Evolutionary conservation across 2,329 filamentous ascomycete species (phyloP), one percentile per base, ranked within the genome.

Genomic region (Zymoseptoria ardabiliae): DNA sequence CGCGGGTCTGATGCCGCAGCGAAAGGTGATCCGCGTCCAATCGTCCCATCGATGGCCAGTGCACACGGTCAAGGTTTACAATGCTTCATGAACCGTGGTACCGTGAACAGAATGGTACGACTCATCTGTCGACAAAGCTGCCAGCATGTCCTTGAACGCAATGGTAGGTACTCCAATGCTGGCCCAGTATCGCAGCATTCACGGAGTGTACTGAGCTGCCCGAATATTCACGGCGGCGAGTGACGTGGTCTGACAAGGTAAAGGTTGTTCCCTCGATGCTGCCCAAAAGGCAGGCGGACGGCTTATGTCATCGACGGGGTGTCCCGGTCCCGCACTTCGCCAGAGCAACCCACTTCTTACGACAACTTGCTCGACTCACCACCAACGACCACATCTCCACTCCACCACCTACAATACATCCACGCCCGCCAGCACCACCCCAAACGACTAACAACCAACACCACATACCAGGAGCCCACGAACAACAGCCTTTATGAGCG

Each of bases 401-500:
- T 62, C 57, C 20, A 56, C 57, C 51, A 56, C 57, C 54, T 25
- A 21, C 50, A 51, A 51, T 2, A 21, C 30, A 53, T 23, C 23
- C 53, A 41, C 45, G 41, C 49, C 57, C 41, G 60, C 55, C 57
- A 61, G 23, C 41, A 53, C 35, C 22, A 21, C 48, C 48, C 50
- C 56, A 53, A 54, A 45, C 50, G 58, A 30, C 52, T 55, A 59
- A 48, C 25, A 22, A 50, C 50, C 55, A 54, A 54, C 53, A 54
- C 28, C 61, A 48, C 50, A 21, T 21, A 51, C 50, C 50, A 21
- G 50, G 20, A 51, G 22, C 50, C 50, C 50, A 21, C 50, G 28
- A 19, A 54, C 50, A 59, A 58, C 59, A 60, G 61, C n/a, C 59
- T 58, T 58, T 63, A 57, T 64, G 65, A 65, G 65, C 63, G 63